A percentile compares a stretch with the other conserved stretches of the same genome.
Conservation (phyloP, 345 rosid genomes). For the Acer saccharum region DNA sequence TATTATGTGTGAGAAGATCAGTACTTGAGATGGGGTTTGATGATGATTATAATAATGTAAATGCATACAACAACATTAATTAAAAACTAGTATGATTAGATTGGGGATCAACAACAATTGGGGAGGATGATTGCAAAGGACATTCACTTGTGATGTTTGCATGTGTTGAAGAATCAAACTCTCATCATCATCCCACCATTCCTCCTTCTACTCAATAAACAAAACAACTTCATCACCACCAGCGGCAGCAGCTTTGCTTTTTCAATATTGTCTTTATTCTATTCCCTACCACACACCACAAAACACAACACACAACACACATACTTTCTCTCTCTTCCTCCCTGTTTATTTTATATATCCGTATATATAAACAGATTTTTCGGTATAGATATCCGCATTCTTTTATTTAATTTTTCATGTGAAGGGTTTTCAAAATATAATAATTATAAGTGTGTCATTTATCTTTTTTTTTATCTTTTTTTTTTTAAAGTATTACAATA, state of each 20-base stretch:
- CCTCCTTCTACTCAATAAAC: neutral
- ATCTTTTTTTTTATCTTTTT: too few species aligned
- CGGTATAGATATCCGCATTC: neutral
- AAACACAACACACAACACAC: neutral
- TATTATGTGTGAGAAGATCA: neutral
- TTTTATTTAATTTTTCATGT: too few species aligned
- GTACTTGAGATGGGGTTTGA: neutral
- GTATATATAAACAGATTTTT: too few species aligned
- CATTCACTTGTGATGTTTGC: constrained; percentile 37
- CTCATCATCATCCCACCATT: constrained; percentile 23
- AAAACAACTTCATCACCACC: neutral
- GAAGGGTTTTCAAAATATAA: too few species aligned
- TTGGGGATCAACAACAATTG: constrained; percentile 32
- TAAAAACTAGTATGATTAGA: constrained; percentile 23
- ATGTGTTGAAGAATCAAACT: constrained; percentile 43
- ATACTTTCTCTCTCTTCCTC: neutral
- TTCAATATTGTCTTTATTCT: constrained; percentile 8
- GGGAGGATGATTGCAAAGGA: constrained; percentile 43
- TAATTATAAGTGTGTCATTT: too few species aligned
- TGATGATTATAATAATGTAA: neutral
- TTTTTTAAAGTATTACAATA: too few species aligned
- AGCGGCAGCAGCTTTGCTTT: neutral
- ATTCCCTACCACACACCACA: neutral
- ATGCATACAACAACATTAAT: neutral
- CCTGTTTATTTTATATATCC: neutral